These are phyloP conservation scores for Grosmannia huntii DNA, from an alignment of 2,329 filamentous ascomycete species.

Conservation along the genomic window DNA sequence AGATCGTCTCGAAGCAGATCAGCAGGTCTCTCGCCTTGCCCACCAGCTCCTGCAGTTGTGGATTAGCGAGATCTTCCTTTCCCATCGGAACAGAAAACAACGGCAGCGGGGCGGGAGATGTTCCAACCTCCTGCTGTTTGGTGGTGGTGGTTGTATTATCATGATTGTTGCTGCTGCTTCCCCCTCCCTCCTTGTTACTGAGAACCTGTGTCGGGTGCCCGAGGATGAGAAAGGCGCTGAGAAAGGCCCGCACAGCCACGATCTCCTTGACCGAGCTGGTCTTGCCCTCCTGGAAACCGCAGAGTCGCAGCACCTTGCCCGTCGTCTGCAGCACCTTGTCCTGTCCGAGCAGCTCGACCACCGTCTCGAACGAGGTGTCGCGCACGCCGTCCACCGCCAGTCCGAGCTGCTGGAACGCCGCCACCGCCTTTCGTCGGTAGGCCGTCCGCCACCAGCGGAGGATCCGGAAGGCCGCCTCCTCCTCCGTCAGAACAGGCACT, in stretches of 20 bases:
- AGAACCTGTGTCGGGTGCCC: constrained; percentile 69
- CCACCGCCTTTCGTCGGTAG: constrained; percentile 45
- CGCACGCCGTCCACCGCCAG: constrained; percentile 59
- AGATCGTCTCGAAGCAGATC: constrained; percentile 62
- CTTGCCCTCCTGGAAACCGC: constrained; percentile 54
- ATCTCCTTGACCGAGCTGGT: constrained; percentile 52
- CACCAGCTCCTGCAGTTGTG: constrained; percentile 57
- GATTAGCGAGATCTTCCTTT: constrained; percentile 44
- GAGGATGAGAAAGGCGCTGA: constrained; percentile 69
- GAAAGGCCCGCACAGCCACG: constrained; percentile 59
- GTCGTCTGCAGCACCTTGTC: constrained; percentile 54
- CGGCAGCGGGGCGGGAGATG: constrained; percentile 14
- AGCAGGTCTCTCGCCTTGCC: constrained; percentile 66
- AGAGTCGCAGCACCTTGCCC: constrained; percentile 53
- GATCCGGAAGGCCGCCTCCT: constrained; percentile 51
- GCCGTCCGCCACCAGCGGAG: constrained; percentile 58
- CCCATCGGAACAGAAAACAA: constrained; percentile 23
- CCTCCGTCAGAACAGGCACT: constrained; percentile 17
- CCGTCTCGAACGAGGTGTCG: constrained; percentile 60
- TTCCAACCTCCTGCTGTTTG: neutral
- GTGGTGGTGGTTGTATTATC: neutral
- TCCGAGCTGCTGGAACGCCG: constrained; percentile 52
- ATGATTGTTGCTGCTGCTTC: neutral
- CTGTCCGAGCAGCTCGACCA: constrained; percentile 54
- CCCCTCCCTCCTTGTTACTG: constrained; percentile 47